phyloP scores from a whole-genome alignment of 1,284 basidiomycete genomes.

The Ceratobasidium sp. region DNA sequence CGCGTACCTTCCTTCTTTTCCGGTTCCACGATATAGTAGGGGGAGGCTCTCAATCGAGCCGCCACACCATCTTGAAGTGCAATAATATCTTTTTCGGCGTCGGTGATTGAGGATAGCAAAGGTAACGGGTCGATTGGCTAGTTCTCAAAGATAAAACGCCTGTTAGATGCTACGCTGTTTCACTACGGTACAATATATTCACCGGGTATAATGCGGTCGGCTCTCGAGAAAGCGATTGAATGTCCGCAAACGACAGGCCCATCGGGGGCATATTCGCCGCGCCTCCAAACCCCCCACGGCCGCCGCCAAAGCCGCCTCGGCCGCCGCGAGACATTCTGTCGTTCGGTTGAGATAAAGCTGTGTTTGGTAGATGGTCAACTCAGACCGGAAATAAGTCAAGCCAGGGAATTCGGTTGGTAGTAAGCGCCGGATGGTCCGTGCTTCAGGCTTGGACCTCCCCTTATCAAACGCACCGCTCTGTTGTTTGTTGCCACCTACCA shows the following conservation, averaged over 20 bases:
- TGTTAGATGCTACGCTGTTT: background rate
- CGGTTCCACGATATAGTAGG: constrained; percentile 79
- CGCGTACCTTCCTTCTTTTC: constrained; percentile 72
- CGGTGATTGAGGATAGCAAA: constrained; percentile 71
- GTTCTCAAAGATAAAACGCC: constrained; percentile 17
- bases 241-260: constrained; percentile 82
- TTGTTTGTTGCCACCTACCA: constrained; percentile 27
- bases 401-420: constrained; percentile 18
- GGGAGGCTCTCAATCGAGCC: constrained; percentile 71
- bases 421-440: constrained; percentile 43
- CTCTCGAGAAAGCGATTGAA: constrained; percentile 79
- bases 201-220: constrained; percentile 82
- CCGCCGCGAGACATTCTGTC: constrained; percentile 72
- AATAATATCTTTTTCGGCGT: constrained; percentile 73
- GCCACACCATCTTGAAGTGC: constrained; percentile 76
- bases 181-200: constrained; percentile 56
- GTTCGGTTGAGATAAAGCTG: background rate
- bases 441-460: constrained; percentile 22
- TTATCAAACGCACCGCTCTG: constrained; percentile 18
- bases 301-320: constrained; percentile 61
- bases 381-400: constrained; percentile 3
- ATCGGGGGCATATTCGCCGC: constrained; percentile 70
- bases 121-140: constrained; percentile 73
- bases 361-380: constrained; percentile 26
- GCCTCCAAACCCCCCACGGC: constrained; percentile 69